Base-by-base conservation (phyloP, 139 green algal species). In the Chlorella vulgaris region DNA sequence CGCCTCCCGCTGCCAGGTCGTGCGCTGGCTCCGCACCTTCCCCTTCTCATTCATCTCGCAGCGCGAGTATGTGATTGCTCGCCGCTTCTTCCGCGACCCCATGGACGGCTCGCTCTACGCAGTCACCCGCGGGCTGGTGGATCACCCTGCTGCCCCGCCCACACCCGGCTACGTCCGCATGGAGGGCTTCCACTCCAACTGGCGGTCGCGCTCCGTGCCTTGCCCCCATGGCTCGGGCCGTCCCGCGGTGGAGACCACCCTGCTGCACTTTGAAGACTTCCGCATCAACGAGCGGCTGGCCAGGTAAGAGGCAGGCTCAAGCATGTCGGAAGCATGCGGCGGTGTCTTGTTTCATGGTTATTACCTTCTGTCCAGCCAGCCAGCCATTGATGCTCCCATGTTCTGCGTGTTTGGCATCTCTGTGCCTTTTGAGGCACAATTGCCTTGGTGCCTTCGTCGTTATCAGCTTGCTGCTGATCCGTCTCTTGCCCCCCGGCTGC, bases 191-290 rank as follows among this genome's bases (percentile, higher is more conserved):
- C 84, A 91, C 51, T 67, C 47, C 51, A 21, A 24, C 74, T 93
- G 89, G 89, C 83, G 89, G n/a, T 87, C 47, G 7, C 84, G 88
- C 68, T 92, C 86, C 24, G 89, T 97, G 29, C 60, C 84, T 3
- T 93, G 90, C 85, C 94, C 94, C 13, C 90, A 86, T 58, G 91
- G 90, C 74, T 85, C 51, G 36, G 89, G 80, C 38, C 74, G 71
- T 8, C 89, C 90, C 18, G 94, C 93, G 7, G 93, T 87, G 71
- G 90, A 97, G 88, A 95, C 91, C 5, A 60, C 92, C 51, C 89
- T 98, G 80, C 86, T 98, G 78, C 94, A 98, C 86, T 90, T 93
- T 74, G 94, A 98, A 91, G 85, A 95, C 85, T 94, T 98, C 81
- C 55, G 58, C 53, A 80, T 80, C 55, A 69, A 69, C 74, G 74